Percentiles rank a stretch among this genome's conserved stretches.
phyloP scores from a whole-genome alignment of 345 rosid genomes.

The Syzygium grande region DNA sequence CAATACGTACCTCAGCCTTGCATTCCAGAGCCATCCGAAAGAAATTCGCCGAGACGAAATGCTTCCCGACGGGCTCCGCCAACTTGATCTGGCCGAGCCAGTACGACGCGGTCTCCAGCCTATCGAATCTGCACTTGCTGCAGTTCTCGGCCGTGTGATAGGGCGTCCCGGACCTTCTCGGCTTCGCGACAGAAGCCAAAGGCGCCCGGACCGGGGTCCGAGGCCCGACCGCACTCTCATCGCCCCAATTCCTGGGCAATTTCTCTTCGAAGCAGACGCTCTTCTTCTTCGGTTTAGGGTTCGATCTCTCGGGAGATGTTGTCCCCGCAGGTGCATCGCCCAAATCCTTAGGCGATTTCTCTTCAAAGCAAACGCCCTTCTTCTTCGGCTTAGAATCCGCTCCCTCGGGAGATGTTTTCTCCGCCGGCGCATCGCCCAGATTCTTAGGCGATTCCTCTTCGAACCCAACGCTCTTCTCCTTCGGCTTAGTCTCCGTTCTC shows the following conservation, averaged over 20 bases:
- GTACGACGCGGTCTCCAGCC: slow-evolving; percentile 11
- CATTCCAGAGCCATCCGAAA: slow-evolving; percentile 10
- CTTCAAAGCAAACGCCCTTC: slow-evolving; percentile 8
- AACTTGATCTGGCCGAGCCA: slow-evolving; percentile 19
- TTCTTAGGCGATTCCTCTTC: not conserved
- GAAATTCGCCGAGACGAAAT: slow-evolving; percentile 7
- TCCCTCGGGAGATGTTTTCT: not conserved
- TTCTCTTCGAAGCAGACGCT: slow-evolving; percentile 8
- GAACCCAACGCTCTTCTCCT: slow-evolving; percentile 2
- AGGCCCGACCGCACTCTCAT: not conserved
- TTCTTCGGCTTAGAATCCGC: not conserved
- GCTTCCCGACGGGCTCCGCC: slow-evolving; percentile 9
- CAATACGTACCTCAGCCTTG: slow-evolving; percentile 4
- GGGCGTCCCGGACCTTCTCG: slow-evolving; percentile 6
- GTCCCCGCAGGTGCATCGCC: not conserved
- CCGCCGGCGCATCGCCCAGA: not conserved
- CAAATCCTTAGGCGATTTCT: not conserved
- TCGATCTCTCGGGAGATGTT: not conserved
- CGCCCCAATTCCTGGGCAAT: not conserved
- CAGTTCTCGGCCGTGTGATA: slow-evolving; percentile 10
- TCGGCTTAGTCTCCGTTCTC: not conserved
- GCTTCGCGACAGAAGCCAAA: not conserved
- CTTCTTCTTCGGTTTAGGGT: slow-evolving; percentile 1
- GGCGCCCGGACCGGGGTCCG: slow-evolving; percentile 3
- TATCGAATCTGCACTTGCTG: slow-evolving; percentile 12